Evolutionary conservation across 495 filamentous ascomycete genomes (phyloP), one percentile per base, ranked within the genome.

Genomic region (Neurospora sp.): DNA sequence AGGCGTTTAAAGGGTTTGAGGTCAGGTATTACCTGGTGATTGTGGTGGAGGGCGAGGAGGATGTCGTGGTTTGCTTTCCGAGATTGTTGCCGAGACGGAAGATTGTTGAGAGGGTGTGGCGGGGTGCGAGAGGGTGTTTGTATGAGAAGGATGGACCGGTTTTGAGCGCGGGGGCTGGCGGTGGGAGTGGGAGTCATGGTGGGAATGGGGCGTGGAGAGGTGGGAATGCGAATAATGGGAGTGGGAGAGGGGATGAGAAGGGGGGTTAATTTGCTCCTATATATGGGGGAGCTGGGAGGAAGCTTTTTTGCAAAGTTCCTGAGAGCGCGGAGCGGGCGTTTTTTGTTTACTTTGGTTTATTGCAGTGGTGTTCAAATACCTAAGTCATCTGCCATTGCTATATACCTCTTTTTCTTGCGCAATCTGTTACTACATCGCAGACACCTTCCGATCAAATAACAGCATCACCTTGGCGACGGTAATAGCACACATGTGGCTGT

Each of bases 1-100:
- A 99, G 81, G 96, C 95, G 40, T 98, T 98, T 82, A 89, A 88
- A 73, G 95, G 96, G 47, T 96, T 97, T 79, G 93, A 94, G 81
- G 95, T 98, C 68, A 84, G 91, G 71, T 96, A 93, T 79, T 97
- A 97, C 80, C 84, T 99, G 16, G 89, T 91, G 10, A 92, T 98
- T 12, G 90, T 97, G 74, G 94, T 98, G 68, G 92, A 97, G 78
- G 95, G 92, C 44, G 96, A 98, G 82, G 88, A 90, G 72, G 90
- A 93, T 70, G 88, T 96, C 16, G 90, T 97, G 10, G 95, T 99
- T 39, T 94, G 98, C 5, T 99, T 98, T 80, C 96, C 94, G 80
- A 88, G 88, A 71, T 80, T 97, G 71, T 78, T 97, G 70, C 93
- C 93, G 0, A 85, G 88, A 61, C 84, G 90, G 70, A 83, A 82